Conservation (phyloP, 176 grass and related monocot species). For the Chloris gayana region DNA sequence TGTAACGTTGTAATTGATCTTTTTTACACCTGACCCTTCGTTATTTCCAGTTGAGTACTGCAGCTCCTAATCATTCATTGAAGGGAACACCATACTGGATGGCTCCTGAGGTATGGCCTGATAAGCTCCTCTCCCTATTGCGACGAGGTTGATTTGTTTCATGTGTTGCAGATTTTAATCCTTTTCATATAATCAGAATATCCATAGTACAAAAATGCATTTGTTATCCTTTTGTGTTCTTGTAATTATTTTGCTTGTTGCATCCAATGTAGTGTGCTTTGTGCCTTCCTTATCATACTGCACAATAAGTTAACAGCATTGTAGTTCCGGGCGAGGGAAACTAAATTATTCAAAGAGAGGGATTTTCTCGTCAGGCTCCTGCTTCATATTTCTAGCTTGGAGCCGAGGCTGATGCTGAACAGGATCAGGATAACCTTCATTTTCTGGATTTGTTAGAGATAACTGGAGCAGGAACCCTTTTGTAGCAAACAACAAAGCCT, state of each 20-base stretch:
- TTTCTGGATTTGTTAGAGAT: not conserved
- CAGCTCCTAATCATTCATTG: slow-evolving; percentile 80
- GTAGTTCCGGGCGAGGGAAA: slow-evolving; percentile 1
- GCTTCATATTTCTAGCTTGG: slow-evolving; percentile 3
- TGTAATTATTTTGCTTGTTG: not conserved
- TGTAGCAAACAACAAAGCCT: too few relatives aligned
- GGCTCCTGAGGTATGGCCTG: slow-evolving; percentile 83
- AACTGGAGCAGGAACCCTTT: slow-evolving; percentile 6
- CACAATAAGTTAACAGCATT: not conserved
- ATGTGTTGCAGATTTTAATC: slow-evolving; percentile 17
- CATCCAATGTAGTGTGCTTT: slow-evolving; percentile 23
- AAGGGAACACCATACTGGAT: slow-evolving; percentile 99
- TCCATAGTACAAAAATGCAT: not conserved
- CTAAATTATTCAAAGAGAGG: not conserved
- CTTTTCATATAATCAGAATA: slow-evolving; percentile 12
- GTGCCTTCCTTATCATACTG: not conserved
- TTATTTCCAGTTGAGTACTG: slow-evolving; percentile 71
- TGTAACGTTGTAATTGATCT: slow-evolving; percentile 19
- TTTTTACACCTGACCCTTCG: not conserved
- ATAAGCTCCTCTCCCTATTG: not conserved
- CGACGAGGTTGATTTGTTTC: slow-evolving; percentile 19
- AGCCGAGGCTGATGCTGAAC: not conserved
- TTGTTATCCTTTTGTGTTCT: slow-evolving; percentile 8
- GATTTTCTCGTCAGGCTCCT: not conserved
- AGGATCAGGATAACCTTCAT: slow-evolving; percentile 9